phyloP scores from a whole-genome alignment of 2,329 filamentous ascomycete species.

The Elsinoe arachidis region DNA sequence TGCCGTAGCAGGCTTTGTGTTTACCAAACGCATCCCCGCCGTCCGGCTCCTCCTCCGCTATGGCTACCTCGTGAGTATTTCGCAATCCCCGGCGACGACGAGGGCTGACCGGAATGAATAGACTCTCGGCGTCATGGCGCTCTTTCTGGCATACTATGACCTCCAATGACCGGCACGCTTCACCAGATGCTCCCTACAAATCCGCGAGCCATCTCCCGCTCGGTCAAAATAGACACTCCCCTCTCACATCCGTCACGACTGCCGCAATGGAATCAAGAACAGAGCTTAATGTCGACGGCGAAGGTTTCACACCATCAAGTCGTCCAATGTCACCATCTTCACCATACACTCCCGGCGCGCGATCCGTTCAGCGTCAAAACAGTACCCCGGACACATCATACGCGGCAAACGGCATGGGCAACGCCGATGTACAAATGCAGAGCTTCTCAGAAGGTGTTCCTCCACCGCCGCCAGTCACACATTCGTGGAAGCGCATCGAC shows the following conservation, averaged over 20 bases:
- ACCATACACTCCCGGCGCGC: slow-evolving; percentile 83
- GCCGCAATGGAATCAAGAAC: slow-evolving; percentile 76
- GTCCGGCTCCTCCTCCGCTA: neutral
- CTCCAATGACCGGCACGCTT: slow-evolving; percentile 74
- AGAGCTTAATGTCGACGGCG: slow-evolving; percentile 61
- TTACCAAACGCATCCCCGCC: neutral
- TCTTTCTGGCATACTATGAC: slow-evolving; percentile 88
- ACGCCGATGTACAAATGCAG: slow-evolving; percentile 90
- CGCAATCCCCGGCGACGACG: neutral
- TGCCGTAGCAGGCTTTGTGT: neutral
- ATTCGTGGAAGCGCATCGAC: slow-evolving; percentile 94
- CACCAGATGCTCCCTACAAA: slow-evolving; percentile 85
- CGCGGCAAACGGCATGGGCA: slow-evolving; percentile 58
- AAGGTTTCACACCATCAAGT: slow-evolving; percentile 68
- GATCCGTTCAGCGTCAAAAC: slow-evolving; percentile 55
- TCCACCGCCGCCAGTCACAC: slow-evolving; percentile 74
- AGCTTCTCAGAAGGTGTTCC: slow-evolving; percentile 86
- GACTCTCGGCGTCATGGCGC: slow-evolving; percentile 58
- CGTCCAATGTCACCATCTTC: slow-evolving; percentile 60
- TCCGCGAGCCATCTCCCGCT: slow-evolving; percentile 85
- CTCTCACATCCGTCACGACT: slow-evolving; percentile 79
- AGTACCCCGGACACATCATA: slow-evolving; percentile 40
- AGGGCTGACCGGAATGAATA: neutral
- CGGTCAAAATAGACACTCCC: slow-evolving; percentile 68
- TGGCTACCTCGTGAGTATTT: slow-evolving; percentile 9